Evolutionary conservation across 202 grass and related monocot species (phyloP).

Genomic region (Carex sylvatica): DNA sequence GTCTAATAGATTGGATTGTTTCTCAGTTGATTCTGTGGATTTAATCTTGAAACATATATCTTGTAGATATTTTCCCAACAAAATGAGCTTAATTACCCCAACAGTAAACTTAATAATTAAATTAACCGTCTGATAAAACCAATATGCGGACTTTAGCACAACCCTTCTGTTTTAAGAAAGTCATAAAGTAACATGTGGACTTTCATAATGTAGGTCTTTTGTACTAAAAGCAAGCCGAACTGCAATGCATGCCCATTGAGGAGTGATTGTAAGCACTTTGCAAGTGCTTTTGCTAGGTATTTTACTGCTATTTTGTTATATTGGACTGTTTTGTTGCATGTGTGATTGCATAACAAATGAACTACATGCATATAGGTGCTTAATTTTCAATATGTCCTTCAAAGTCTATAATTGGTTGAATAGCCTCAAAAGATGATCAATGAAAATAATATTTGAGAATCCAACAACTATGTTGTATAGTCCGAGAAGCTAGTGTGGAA

Average conservation of each 20-base stretch:
- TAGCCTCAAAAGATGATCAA: background rate
- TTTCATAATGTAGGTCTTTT: conserved; percentile 68
- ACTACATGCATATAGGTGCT: background rate
- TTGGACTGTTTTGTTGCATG: conserved; percentile 2
- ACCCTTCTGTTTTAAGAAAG: background rate
- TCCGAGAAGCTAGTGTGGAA: conserved; percentile 22
- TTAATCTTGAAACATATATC: background rate
- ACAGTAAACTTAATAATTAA: background rate
- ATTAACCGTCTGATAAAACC: background rate
- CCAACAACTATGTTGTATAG: background rate
- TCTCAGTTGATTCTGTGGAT: background rate
- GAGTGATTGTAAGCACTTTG: conserved; percentile 90
- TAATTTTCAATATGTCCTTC: background rate
- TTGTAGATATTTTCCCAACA: background rate
- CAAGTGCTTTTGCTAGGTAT: conserved; percentile 97
- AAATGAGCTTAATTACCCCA: background rate
- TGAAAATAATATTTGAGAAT: background rate
- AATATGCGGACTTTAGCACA: background rate
- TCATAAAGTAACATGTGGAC: background rate
- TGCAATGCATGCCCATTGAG: conserved; percentile 95
- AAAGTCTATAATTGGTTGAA: background rate
- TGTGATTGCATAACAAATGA: background rate
- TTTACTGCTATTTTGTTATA: conserved; percentile 18
- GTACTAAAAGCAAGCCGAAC: conserved; percentile 95
- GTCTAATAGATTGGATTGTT: background rate